Base-by-base conservation (phyloP, 1,284 basidiomycete genomes). In the Cronartium quercuum region DNA sequence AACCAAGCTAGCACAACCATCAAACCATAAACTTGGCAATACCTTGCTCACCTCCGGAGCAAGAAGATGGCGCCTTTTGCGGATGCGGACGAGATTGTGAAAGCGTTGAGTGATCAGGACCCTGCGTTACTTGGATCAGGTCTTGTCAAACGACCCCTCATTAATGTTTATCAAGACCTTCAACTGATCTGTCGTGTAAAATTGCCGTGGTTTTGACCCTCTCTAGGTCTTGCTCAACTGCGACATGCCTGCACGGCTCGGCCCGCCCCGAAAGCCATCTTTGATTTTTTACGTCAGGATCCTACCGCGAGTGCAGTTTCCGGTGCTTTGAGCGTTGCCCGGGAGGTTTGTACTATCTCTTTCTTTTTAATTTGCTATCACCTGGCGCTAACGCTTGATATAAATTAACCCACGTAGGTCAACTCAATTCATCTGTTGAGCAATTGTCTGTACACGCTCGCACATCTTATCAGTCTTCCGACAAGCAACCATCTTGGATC, bases 361-460 rank as follows among this genome's bases (percentile, higher is more conserved):
- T 38, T 15, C 38, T 37, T 64, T 37, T 34, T 34, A n/a, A 63
- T 63, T 40, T 66, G 55, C 37, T 21, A 29, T 38, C 47, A n/a
- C n/a, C n/a, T n/a, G n/a, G n/a, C 9, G 29, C 63, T 74, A 24
- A 74, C 51, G 24, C 24, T 37, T n/a, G 41, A 13, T 60, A 35
- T 58, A 40, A 24, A 6, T 13, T 35, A n/a, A 24, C 9, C 34
- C 29, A 21, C n/a, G n/a, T n/a, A 75, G 73, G 40, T 60, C 24
- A 75, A 75, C 44, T 75, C 73, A n/a, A 75, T 75, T 34, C 73
- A 75, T 68, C 57, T 75, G 41, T 60, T 75, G n/a, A 57, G 64
- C 13, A 75, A 75, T 42, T 67, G 63, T 15, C 41, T 75, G 9
- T 67, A 68, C 57, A 75, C 73, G 13, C 47, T 75, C 58, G 65